Conservation (phyloP, 1,139 yeast genomes). For the Kazachstania sp. region DNA sequence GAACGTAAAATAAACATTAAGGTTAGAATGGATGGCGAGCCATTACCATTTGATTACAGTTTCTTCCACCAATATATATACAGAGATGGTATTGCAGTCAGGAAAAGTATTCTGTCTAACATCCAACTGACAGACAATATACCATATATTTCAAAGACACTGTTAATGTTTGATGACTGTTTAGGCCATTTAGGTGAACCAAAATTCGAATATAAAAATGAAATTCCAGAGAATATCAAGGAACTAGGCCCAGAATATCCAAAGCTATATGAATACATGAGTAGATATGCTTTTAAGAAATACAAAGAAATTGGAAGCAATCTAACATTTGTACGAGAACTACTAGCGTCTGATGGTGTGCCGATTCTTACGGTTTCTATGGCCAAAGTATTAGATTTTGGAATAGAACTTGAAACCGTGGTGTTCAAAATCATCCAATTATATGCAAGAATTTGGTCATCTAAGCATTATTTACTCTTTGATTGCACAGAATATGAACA, state of each 20-base stretch:
- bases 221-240: conserved; percentile 45
- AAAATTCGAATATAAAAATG: conserved; percentile 39
- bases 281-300: conserved; percentile 52
- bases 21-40: conserved; percentile 17
- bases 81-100: conserved; percentile 48
- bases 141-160: conserved; percentile 20
- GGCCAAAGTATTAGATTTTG: conserved; percentile 35
- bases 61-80: conserved; percentile 62
- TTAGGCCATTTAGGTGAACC: conserved; percentile 38
- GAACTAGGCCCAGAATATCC: conserved; percentile 41
- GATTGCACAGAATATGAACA: conserved; percentile 60
- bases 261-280: conserved; percentile 65
- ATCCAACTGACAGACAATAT: conserved; percentile 21
- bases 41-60: conserved; percentile 36
- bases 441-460: conserved; percentile 67
- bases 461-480: conserved; percentile 51
- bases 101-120: conserved; percentile 34
- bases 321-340: conserved; percentile 42
- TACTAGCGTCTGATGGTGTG: conserved; percentile 62
- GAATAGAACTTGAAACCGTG: conserved; percentile 47
- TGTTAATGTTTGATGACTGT: conserved; percentile 29
- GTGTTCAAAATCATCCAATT: conserved; percentile 59
- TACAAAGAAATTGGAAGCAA: conserved; percentile 37
- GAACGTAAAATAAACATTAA: conserved; percentile 18
- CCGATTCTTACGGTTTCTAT: conserved; percentile 58